These are phyloP conservation scores for Aspergillus arachidicola DNA, from an alignment of 2,329 filamentous ascomycete species.

Conservation along the genomic window DNA sequence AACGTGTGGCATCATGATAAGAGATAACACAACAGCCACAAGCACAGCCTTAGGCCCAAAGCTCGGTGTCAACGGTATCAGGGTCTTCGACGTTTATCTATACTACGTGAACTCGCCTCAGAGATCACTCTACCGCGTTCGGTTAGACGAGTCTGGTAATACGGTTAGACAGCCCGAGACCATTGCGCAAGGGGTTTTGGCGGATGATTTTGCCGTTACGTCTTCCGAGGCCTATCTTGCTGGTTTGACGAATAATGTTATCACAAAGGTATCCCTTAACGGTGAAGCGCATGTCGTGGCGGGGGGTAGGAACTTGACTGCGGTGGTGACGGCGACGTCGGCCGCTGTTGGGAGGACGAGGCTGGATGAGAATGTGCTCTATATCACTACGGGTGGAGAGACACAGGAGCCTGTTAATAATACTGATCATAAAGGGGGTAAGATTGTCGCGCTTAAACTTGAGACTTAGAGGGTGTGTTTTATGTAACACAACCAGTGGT, in stretches of 20 bases:
- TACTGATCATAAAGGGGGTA: not conserved
- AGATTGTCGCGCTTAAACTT: not conserved
- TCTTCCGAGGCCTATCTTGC: not conserved
- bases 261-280: not conserved
- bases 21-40: not conserved
- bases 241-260: not conserved
- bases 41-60: not conserved
- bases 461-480: not conserved
- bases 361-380: not conserved
- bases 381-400: not conserved
- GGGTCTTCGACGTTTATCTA: not conserved
- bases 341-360: not conserved
- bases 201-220: not conserved
- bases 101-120: not conserved
- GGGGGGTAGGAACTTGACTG: not conserved
- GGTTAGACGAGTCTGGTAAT: not conserved
- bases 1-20: not conserved
- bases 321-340: not conserved
- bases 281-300: not conserved
- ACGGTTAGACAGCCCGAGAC: not conserved
- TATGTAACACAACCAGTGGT: not conserved
- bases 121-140: not conserved
- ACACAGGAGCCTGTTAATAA: not conserved
- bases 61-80: not conserved
- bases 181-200: not conserved